Conservation (phyloP, 495 filamentous ascomycete genomes). For the Cercophora newfieldiana region DNA sequence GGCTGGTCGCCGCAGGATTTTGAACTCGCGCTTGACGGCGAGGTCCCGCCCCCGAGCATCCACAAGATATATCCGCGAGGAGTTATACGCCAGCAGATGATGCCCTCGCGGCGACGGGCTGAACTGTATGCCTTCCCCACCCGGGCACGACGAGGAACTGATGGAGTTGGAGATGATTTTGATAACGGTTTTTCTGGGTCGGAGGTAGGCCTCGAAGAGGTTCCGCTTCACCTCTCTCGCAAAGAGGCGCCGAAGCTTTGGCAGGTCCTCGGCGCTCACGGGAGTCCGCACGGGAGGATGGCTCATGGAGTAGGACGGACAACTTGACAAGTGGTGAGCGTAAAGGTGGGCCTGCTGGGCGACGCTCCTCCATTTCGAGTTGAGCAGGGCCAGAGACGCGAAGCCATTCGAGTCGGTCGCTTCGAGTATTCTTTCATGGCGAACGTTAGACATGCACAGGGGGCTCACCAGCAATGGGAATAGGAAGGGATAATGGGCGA, state of each 20-base stretch:
- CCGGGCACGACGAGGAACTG: constrained; percentile 78
- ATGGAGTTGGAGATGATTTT: constrained; percentile 81
- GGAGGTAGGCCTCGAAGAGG: constrained; percentile 75
- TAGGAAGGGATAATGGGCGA: too few species aligned
- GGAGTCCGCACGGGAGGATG: constrained; percentile 43
- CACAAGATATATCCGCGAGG: constrained; percentile 82
- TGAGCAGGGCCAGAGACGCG: constrained; percentile 79
- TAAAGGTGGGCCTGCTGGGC: constrained; percentile 74
- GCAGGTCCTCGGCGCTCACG: constrained; percentile 53
- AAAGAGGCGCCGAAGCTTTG: constrained; percentile 65
- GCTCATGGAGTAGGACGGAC: constrained; percentile 64
- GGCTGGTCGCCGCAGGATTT: constrained; percentile 74
- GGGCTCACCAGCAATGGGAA: background rate
- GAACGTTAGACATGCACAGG: constrained; percentile 19
- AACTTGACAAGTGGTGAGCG: constrained; percentile 71
- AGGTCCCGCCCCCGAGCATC: constrained; percentile 60
- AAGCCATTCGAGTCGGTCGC: constrained; percentile 74
- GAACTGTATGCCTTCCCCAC: constrained; percentile 84
- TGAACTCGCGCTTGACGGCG: constrained; percentile 71
- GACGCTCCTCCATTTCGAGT: constrained; percentile 71
- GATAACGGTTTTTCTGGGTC: constrained; percentile 67
- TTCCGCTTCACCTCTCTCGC: constrained; percentile 71
- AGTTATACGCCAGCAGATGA: constrained; percentile 75
- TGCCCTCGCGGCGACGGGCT: constrained; percentile 72
- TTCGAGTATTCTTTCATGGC: constrained; percentile 67